Evolutionary conservation across 768 basidiomycete genomes (phyloP).

Genomic region (Leccinellum luteum): DNA sequence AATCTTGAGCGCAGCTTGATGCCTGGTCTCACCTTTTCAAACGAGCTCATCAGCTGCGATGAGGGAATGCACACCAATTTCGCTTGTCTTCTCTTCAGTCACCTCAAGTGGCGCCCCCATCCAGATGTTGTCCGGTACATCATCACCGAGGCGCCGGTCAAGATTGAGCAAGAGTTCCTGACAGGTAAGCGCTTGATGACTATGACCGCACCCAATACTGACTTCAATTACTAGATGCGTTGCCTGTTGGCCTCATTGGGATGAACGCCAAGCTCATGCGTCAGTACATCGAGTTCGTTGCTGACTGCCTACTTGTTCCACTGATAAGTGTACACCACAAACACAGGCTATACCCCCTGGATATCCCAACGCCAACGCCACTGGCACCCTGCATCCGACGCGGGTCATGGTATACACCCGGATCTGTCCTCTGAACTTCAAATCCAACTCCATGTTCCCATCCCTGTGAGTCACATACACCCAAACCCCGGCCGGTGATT

Average conservation of each 20-base stretch:
- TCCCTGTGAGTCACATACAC: no score
- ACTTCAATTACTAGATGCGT: slow-evolving; percentile 54
- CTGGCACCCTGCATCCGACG: no score
- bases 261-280: slow-evolving; percentile 90
- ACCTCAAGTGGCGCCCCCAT: not conserved
- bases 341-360: no score
- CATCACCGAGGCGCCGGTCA: slow-evolving; percentile 54
- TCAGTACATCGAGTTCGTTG: slow-evolving; percentile 88
- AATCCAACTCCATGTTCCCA: no score
- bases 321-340: slow-evolving; percentile 31
- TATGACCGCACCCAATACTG: not conserved
- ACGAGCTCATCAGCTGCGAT: slow-evolving; percentile 93
- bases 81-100: not conserved
- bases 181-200: slow-evolving; percentile 46
- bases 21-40: slow-evolving; percentile 95
- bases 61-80: slow-evolving; percentile 37
- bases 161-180: slow-evolving; percentile 84
- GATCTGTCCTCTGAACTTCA: no score
- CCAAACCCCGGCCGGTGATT: no score
- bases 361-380: no score
- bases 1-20: slow-evolving; percentile 95
- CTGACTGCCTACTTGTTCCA: slow-evolving; percentile 79
- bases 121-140: not conserved
- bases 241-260: slow-evolving; percentile 81
- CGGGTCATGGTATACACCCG: no score